Percentiles rank a stretch among this genome's conserved stretches.
phyloP scores from a whole-genome alignment of 768 basidiomycete species.

The Exsudoporus frostii region DNA sequence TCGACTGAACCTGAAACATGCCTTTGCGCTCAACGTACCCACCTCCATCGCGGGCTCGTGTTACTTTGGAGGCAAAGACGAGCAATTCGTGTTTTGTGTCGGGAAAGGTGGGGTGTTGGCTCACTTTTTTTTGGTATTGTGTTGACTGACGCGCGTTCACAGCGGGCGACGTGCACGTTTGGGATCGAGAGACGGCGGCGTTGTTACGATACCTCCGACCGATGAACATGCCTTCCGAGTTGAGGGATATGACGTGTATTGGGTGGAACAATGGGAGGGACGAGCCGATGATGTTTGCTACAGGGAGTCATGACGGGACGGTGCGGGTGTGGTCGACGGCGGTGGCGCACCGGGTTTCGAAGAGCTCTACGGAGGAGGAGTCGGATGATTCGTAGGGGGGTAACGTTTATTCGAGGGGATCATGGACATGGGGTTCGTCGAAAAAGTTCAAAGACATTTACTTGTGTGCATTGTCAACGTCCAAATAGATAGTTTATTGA shows the following conservation, averaged over 20 bases:
- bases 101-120: slow-evolving; percentile 55
- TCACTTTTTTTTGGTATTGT: not conserved
- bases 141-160: too few relatives aligned
- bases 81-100: slow-evolving; percentile 76
- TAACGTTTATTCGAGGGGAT: too few relatives aligned
- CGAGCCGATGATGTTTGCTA: slow-evolving; percentile 52
- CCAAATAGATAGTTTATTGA: too few relatives aligned
- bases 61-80: slow-evolving; percentile 75
- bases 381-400: slow-evolving; percentile 19
- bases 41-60: slow-evolving; percentile 78
- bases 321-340: slow-evolving; percentile 70
- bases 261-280: slow-evolving; percentile 73
- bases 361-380: slow-evolving; percentile 19
- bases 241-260: slow-evolving; percentile 69
- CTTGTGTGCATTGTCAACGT: too few relatives aligned
- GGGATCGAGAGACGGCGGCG: slow-evolving; percentile 78
- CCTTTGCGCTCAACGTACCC: slow-evolving; percentile 58
- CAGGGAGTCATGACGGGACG: slow-evolving; percentile 74
- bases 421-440: too few relatives aligned
- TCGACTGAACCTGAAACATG: slow-evolving; percentile 48
- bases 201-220: slow-evolving; percentile 66
- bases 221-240: slow-evolving; percentile 44
- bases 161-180: slow-evolving; percentile 83
- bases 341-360: not conserved
- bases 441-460: too few relatives aligned